Conservation (phyloP, 169 alveolate genomes). For the Plasmodium cynomolgi region DNA sequence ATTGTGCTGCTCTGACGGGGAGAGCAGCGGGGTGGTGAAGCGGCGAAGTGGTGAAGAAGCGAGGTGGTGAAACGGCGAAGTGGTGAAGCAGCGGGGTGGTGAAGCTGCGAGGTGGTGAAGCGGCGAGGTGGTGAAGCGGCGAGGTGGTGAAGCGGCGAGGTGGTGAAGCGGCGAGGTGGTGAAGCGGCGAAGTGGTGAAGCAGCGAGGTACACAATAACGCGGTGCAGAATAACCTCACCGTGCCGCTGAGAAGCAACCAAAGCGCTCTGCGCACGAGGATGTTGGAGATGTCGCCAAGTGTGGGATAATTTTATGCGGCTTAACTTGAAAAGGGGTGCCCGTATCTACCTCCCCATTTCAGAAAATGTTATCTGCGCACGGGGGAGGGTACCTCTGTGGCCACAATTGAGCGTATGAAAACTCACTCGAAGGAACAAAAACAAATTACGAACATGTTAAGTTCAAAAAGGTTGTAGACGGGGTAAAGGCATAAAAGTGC, state of each 20-base stretch:
- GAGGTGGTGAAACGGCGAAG: background rate
- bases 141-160: background rate
- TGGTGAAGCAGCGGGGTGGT: background rate
- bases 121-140: no score
- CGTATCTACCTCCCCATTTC: background rate
- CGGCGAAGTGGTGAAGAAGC: background rate
- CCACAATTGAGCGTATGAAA: background rate
- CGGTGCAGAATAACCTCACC: no score
- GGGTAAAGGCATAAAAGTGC: background rate
- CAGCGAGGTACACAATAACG: background rate
- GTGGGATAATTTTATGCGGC: background rate
- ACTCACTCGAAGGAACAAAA: background rate
- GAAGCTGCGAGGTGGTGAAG: no score
- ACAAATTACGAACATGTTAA: background rate
- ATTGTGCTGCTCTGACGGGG: slow-evolving; percentile 24
- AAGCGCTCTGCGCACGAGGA: background rate
- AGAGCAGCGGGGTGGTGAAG: background rate
- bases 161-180: background rate
- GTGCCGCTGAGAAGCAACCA: background rate
- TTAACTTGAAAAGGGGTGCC: background rate
- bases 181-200: background rate
- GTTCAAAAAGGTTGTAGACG: background rate
- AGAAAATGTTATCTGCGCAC: background rate
- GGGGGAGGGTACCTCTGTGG: background rate
- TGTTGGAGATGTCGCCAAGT: background rate